Evolutionary conservation across 2,329 filamentous ascomycete species (phyloP), one percentile per base, ranked within the genome.

Genomic region (Triangularia verruculosa): DNA sequence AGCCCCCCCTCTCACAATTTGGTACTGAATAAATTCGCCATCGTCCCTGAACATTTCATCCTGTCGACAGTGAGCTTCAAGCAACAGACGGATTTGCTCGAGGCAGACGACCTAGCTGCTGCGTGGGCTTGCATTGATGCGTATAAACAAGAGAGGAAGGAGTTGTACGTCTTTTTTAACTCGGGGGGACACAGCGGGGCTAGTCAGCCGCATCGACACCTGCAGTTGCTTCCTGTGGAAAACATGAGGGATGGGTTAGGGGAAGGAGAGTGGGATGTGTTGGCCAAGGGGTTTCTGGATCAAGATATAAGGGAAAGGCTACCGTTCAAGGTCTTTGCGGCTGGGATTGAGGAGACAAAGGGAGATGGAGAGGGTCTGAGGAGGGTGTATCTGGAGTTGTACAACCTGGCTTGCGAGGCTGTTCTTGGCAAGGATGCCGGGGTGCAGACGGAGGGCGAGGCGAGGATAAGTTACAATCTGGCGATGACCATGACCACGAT

Each of bases 1-100:
- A 52, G 47, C 17, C 78, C 78, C 1, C 78, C 84, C 0, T 74
- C 78, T 8, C 89, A 92, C 74, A 80, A 82, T 64, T 80, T 92
- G 51, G 85, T 92, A 1, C 78, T 92, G 47, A 92, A 92, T 79
- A 92, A 92, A 74, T 92, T 89, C 70, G 88, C 89, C 57, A 77
- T 92, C 57, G 87, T 90, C 32, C 82, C 84, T 0, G 82, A 87
- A 70, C 89, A 92, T 76, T 90, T 90, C 72, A 90, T 92, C 68
- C 81, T 92, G 56, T 84, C 86, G 0, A 92, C 89, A 0, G 83
- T 77, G n/a, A 74, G 77, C 1, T 86, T 87, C 72, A 84, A 86
- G 71, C 77, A 78, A n/a, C 89, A 92, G 78, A 87, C 85, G 1
- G 78, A 89, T 67, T 71, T 88, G 4, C 79, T 92, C 1, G 86